Evolutionary conservation across 78 protist species (phyloP).

Genomic region (Capsaspora owczarzaki): DNA sequence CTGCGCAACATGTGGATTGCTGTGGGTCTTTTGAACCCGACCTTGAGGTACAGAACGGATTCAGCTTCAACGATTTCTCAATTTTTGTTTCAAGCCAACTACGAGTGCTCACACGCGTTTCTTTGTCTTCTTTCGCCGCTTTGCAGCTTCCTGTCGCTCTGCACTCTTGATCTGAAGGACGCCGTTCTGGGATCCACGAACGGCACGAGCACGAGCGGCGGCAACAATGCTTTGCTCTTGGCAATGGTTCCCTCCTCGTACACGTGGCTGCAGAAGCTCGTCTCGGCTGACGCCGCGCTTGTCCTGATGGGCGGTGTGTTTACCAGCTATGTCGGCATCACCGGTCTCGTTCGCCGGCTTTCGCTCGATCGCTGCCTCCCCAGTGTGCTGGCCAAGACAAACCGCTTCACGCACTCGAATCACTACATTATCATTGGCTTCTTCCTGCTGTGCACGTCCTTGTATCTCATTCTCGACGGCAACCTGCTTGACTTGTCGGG

Average conservation of each 20-base stretch:
- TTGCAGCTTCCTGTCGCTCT: too few species aligned
- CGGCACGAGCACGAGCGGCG: too few species aligned
- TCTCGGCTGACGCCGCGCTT: constrained; percentile 59
- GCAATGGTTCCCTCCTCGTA: too few species aligned
- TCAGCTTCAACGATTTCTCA: too few species aligned
- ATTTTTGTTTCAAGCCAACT: too few species aligned
- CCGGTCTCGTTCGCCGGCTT: constrained; percentile 67
- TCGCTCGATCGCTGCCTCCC: constrained; percentile 74
- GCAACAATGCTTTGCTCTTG: too few species aligned
- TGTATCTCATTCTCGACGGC: constrained; percentile 44
- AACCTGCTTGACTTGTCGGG: constrained; percentile 30
- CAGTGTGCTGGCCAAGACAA: constrained; percentile 41
- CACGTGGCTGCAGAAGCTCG: constrained; percentile 41
- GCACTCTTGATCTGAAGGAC: too few species aligned
- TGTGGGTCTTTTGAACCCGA: constrained; percentile 56
- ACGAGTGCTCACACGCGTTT: too few species aligned
- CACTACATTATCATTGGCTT: constrained; percentile 58
- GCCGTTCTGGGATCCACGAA: too few species aligned
- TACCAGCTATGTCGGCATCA: constrained; percentile 61
- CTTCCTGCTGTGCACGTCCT: constrained; percentile 51
- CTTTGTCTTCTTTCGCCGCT: too few species aligned
- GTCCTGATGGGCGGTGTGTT: constrained; percentile 57
- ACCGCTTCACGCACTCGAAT: constrained; percentile 47
- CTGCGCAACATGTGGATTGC: constrained; percentile 70
- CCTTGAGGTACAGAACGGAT: constrained; percentile 36